A percentile compares a stretch with the other conserved stretches of the same genome.
phyloP scores from a whole-genome alignment of 441 rosid species.

The Capsella rubella region DNA sequence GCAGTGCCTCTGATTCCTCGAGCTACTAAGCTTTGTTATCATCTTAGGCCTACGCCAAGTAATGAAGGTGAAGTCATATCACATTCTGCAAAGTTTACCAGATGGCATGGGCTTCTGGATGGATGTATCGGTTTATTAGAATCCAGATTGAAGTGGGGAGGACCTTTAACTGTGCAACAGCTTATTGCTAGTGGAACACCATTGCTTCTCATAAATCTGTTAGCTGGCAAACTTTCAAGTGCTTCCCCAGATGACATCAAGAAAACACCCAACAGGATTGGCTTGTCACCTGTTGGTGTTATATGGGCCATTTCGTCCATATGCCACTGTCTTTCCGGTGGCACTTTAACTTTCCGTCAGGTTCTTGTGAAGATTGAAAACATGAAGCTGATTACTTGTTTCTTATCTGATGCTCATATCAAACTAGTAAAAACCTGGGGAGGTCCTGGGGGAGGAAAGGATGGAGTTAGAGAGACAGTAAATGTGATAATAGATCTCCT shows the following conservation, averaged over 20 bases:
- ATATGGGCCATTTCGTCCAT: slow-evolving; percentile 87
- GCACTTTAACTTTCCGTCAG: slow-evolving; percentile 78
- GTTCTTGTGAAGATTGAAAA: slow-evolving; percentile 70
- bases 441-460: slow-evolving; percentile 95
- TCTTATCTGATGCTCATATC: slow-evolving; percentile 79
- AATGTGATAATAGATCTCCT: slow-evolving; percentile 83
- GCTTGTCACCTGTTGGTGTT: slow-evolving; percentile 89
- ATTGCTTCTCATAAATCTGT: slow-evolving; percentile 71
- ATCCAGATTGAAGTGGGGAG: slow-evolving; percentile 86
- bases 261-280: slow-evolving; percentile 51
- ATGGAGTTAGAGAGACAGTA: slow-evolving; percentile 81
- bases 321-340: slow-evolving; percentile 86
- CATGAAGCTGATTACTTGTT: slow-evolving; percentile 61
- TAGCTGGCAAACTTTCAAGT: slow-evolving; percentile 54
- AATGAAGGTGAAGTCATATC: slow-evolving; percentile 52
- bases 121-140: slow-evolving; percentile 96
- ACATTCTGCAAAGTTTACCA: slow-evolving; percentile 56
- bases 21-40: slow-evolving; percentile 79
- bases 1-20: slow-evolving; percentile 94
- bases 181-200: slow-evolving; percentile 90
- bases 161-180: slow-evolving; percentile 86
- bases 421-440: slow-evolving; percentile 87
- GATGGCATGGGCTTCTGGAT: slow-evolving; percentile 92
- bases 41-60: slow-evolving; percentile 61
- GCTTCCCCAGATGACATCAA: slow-evolving; percentile 55